Evolutionary conservation across 202 grass and related monocot species (phyloP).

Genomic region (Schoenoplectus tabernaemontani): DNA sequence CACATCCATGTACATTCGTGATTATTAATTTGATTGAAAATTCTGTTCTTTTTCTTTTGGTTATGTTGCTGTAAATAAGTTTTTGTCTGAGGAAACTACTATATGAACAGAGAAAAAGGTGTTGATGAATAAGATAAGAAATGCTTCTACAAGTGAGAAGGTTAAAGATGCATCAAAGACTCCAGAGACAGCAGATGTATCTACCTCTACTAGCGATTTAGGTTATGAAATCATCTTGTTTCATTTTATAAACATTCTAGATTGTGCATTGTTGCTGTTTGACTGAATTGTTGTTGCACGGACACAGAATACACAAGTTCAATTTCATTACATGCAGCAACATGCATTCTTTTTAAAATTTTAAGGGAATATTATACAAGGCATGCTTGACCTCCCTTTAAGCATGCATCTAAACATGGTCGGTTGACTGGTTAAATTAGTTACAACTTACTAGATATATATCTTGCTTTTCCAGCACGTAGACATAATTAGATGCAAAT

Average conservation of each 20-base stretch:
- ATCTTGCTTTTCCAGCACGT: too few species aligned
- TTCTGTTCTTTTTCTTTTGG: not conserved
- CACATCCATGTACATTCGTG: not conserved
- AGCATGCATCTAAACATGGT: slow-evolving; percentile 2
- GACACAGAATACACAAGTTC: not conserved
- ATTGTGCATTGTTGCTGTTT: not conserved
- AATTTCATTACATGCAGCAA: too few species aligned
- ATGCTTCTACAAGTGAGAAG: slow-evolving; percentile 53
- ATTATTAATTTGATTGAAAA: slow-evolving; percentile 6
- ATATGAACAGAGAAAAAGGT: slow-evolving; percentile 77
- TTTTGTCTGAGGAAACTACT: not conserved
- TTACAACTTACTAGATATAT: too few species aligned
- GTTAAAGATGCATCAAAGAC: slow-evolving; percentile 33
- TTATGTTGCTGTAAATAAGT: slow-evolving; percentile 5
- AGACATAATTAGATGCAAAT: not conserved
- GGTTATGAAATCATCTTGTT: slow-evolving; percentile 32
- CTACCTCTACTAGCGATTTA: slow-evolving; percentile 77
- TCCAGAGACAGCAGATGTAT: slow-evolving; percentile 50
- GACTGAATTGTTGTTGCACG: not conserved
- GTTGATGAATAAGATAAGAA: slow-evolving; percentile 73
- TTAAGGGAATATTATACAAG: not conserved
- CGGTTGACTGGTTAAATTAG: slow-evolving; percentile 3
- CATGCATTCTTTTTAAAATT: too few species aligned
- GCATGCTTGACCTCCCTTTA: slow-evolving; percentile 5
- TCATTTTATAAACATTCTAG: slow-evolving; percentile 19